These are phyloP conservation scores for Aphanomyces invadans DNA, from an alignment of 352 stramenopile species.

Conservation along the genomic window DNA sequence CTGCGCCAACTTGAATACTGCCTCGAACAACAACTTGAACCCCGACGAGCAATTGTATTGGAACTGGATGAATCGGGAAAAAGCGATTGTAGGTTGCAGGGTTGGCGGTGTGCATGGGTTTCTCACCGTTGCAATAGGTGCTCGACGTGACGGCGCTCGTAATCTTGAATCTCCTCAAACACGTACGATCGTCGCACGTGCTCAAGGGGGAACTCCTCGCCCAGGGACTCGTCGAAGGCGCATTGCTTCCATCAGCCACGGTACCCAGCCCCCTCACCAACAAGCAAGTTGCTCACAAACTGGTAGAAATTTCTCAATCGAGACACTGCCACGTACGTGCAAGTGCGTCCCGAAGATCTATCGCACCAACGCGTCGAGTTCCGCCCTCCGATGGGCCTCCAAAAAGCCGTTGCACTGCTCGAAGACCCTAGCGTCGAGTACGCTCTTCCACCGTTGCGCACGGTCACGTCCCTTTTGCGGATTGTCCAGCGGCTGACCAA, in stretches of 20 bases:
- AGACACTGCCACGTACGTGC: slow-evolving; percentile 67
- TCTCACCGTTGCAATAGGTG: background rate
- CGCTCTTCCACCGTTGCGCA: slow-evolving; percentile 52
- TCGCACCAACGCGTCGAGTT: slow-evolving; percentile 44
- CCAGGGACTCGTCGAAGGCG: slow-evolving; percentile 73
- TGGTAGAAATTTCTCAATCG: slow-evolving; percentile 78
- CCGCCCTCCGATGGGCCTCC: slow-evolving; percentile 35
- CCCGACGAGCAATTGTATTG: slow-evolving; percentile 56
- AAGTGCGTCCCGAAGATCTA: slow-evolving; percentile 44
- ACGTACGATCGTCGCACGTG: slow-evolving; percentile 59
- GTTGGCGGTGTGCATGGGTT: background rate
- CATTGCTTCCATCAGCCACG: slow-evolving; percentile 56
- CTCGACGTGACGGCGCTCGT: slow-evolving; percentile 59
- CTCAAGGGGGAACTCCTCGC: slow-evolving; percentile 76
- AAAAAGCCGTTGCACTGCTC: slow-evolving; percentile 53
- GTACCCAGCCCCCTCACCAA: background rate
- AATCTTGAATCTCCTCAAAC: slow-evolving; percentile 66
- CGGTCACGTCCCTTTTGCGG: slow-evolving; percentile 64
- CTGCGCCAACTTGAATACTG: background rate
- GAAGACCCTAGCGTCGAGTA: slow-evolving; percentile 61
- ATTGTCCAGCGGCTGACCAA: slow-evolving; percentile 81
- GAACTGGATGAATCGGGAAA: slow-evolving; percentile 79
- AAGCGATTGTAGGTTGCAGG: slow-evolving; percentile 39
- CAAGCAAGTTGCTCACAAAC: background rate
- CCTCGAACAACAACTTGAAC: no score